Base-by-base conservation (phyloP, 2,329 filamentous ascomycete genomes). In the Tolypocladium guangdongense region DNA sequence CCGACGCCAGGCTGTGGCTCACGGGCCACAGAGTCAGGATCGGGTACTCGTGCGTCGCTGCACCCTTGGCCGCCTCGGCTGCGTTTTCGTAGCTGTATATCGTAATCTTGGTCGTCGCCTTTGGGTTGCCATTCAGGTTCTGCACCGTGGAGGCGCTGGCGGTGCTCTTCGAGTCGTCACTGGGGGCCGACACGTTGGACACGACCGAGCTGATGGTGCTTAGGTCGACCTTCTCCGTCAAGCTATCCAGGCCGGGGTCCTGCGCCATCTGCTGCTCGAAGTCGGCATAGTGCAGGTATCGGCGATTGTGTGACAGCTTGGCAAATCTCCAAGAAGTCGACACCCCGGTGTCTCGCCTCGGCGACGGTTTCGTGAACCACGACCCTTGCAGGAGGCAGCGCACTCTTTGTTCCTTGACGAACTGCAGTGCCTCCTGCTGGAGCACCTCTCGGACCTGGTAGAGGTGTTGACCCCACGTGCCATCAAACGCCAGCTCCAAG, bases 341-440 rank as follows among this genome's bases (percentile, higher is more conserved):
- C 36, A 63, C 62, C 49, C 56, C 60, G 52, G 66, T 69, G 49
- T 71, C 67, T 49, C 70, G 66, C 57, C 63, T 69, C 50, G 73
- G 67, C 12, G 70, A 63, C 6, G 78, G 68, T 68, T 78, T 71
- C 66, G 73, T 67, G 72, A 97, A 99, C 93, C 93, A 99, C 11
- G 87, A 84, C 7, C 93, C 93, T 60, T 89, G 81, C 4, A 97
- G 78, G 39, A 99, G 75, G 65, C 91, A 96, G 52, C 93, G 81
- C 56, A 97, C 88, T 38, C 93, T 84, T 69, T 99, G 93, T 71
- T 99, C 93, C 70, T 96, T 96, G 70, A 97, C 88, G 64, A 99
- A 99, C 63, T 96, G 89, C 52, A 96, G 73, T 12, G 92, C 90
- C 69, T 99, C 93, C 62, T 92, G 84, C 60, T 89, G 87, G 46